These are phyloP conservation scores for Venturiaceae sp. DNA, from an alignment of 2,329 filamentous ascomycete genomes.

Conservation along the genomic window DNA sequence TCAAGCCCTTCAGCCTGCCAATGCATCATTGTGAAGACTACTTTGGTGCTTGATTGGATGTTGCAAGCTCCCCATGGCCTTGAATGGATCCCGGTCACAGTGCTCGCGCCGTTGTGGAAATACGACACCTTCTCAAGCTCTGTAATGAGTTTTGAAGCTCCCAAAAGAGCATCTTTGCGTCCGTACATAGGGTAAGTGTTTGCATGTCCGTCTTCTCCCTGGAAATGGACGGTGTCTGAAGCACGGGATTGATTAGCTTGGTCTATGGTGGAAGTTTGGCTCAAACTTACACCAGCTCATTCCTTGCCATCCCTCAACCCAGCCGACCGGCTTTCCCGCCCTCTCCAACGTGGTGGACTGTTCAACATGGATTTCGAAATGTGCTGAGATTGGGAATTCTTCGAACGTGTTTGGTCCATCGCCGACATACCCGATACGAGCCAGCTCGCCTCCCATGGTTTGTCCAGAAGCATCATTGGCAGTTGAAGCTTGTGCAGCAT, in stretches of 20 bases:
- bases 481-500: conserved; percentile 11
- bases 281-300: conserved; percentile 16
- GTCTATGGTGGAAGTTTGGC: neutral
- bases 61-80: conserved; percentile 14
- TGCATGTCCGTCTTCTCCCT: conserved; percentile 12
- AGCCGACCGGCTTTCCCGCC: conserved; percentile 14
- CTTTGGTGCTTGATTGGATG: conserved; percentile 15
- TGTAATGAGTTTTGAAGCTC: conserved; percentile 15
- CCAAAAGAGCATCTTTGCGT: conserved; percentile 12
- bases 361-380: conserved; percentile 17
- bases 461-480: conserved; percentile 15
- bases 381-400: conserved; percentile 14
- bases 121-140: conserved; percentile 13
- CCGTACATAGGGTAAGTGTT: conserved; percentile 12
- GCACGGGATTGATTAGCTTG: neutral
- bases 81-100: conserved; percentile 17
- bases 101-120: conserved; percentile 14
- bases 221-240: conserved; percentile 9
- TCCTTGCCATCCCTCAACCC: conserved; percentile 16
- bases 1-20: conserved; percentile 13
- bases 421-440: conserved; percentile 22
- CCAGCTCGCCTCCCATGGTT: conserved; percentile 19
- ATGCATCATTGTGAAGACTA: conserved; percentile 18
- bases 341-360: conserved; percentile 13
- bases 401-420: conserved; percentile 14